Evolutionary conservation across 1,284 basidiomycete genomes (phyloP).

Genomic region (Melampsora americana): DNA sequence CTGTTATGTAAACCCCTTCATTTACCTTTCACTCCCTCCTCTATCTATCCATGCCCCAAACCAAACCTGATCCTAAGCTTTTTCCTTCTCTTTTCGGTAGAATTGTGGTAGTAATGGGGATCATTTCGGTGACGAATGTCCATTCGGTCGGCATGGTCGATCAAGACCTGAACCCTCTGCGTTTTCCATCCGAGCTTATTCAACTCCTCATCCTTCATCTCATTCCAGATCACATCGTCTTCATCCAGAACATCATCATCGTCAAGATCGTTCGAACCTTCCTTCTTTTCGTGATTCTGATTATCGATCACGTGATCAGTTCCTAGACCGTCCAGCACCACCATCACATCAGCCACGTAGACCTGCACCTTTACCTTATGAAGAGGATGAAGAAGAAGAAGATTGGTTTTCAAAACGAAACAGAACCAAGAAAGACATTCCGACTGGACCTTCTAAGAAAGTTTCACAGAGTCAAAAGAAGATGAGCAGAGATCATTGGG

Average conservation of each 20-base stretch:
- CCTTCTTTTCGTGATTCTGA: neutral
- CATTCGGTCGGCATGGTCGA: slow-evolving; percentile 13
- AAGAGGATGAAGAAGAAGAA: slow-evolving; percentile 22
- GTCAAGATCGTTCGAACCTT: neutral
- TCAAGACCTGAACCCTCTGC: slow-evolving; percentile 31
- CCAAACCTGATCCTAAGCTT: neutral
- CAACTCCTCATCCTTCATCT: neutral
- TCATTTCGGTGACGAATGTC: slow-evolving; percentile 43
- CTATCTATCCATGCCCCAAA: too few species aligned
- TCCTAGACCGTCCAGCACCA: neutral
- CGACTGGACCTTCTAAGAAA: neutral
- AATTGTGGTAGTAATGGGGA: slow-evolving; percentile 36
- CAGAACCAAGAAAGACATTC: neutral
- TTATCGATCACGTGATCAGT: neutral
- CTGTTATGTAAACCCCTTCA: slow-evolving; percentile 23
- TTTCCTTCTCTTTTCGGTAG: slow-evolving; percentile 1
- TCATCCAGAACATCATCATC: slow-evolving; percentile 4
- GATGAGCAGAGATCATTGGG: too few species aligned
- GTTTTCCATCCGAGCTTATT: slow-evolving; percentile 18
- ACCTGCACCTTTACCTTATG: neutral
- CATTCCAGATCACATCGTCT: slow-evolving; percentile 4
- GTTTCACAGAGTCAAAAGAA: neutral
- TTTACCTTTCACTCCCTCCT: neutral
- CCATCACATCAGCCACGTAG: neutral
- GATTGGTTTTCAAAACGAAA: slow-evolving; percentile 39